Conservation (phyloP, 225 moss, liverwort and hornwort species). For the Thuidium tamariscinum region DNA sequence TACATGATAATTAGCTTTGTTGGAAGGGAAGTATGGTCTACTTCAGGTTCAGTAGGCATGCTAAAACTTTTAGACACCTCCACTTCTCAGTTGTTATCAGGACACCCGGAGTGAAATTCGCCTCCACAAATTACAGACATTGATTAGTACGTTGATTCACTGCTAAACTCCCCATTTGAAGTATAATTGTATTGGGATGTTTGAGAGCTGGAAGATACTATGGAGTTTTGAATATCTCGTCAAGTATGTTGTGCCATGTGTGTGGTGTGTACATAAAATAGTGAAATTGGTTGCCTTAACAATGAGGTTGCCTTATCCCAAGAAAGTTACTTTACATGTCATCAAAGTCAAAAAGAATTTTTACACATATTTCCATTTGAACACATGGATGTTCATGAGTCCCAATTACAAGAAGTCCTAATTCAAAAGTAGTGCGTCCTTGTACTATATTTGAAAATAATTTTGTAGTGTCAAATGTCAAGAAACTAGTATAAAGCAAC, state of each 20-base stretch:
- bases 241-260: not conserved
- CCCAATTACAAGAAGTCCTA: too few species aligned
- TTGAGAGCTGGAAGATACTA: not conserved
- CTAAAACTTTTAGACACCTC: not conserved
- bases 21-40: not conserved
- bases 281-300: too few species aligned
- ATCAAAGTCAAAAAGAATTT: too few species aligned
- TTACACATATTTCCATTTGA: too few species aligned
- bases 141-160: not conserved
- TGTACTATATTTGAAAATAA: too few species aligned
- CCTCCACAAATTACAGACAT: not conserved
- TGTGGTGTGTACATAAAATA: not conserved
- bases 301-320: too few species aligned
- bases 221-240: not conserved
- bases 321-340: too few species aligned
- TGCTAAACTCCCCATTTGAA: not conserved
- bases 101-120: not conserved
- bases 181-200: not conserved
- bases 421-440: too few species aligned
- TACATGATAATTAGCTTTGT: not conserved
- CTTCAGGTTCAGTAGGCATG: not conserved
- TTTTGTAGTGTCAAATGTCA: too few species aligned
- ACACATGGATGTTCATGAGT: too few species aligned
- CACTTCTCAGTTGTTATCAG: not conserved
- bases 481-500: too few species aligned